Conservation (phyloP, 2,329 filamentous ascomycete species). For the Clarireedia sp. region DNA sequence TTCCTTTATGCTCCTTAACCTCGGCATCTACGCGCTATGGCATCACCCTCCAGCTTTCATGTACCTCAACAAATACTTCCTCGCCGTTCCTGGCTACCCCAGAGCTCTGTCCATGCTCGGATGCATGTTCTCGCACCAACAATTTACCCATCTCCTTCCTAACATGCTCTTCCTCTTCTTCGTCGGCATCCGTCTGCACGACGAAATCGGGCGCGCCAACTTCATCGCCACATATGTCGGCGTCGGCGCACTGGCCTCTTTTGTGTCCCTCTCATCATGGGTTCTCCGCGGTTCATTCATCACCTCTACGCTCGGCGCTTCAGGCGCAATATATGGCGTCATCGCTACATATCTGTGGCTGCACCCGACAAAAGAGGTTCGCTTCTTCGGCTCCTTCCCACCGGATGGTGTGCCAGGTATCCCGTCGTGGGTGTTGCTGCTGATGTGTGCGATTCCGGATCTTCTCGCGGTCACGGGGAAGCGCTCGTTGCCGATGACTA, state of each 20-base stretch:
- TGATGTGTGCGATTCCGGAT: slow-evolving; percentile 44
- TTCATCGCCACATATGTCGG: slow-evolving; percentile 62
- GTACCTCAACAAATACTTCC: slow-evolving; percentile 60
- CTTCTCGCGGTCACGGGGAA: slow-evolving; percentile 31
- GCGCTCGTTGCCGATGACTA: slow-evolving; percentile 7
- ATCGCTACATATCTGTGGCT: slow-evolving; percentile 54
- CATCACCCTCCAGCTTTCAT: slow-evolving; percentile 57
- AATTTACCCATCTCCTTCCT: slow-evolving; percentile 46
- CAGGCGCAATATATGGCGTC: slow-evolving; percentile 55
- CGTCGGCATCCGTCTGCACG: slow-evolving; percentile 59
- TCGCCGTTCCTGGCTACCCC: slow-evolving; percentile 57
- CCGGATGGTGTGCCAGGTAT: slow-evolving; percentile 45
- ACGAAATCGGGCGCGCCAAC: slow-evolving; percentile 59
- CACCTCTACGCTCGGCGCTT: slow-evolving; percentile 55
- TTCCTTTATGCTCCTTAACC: slow-evolving; percentile 52
- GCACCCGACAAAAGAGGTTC: slow-evolving; percentile 48
- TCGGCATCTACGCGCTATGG: slow-evolving; percentile 50
- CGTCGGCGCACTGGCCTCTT: slow-evolving; percentile 49
- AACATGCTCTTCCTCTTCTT: slow-evolving; percentile 63
- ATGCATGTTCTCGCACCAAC: slow-evolving; percentile 62
- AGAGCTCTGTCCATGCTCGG: slow-evolving; percentile 53
- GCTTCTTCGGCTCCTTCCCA: slow-evolving; percentile 45
- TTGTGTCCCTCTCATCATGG: slow-evolving; percentile 44
- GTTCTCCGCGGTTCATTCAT: slow-evolving; percentile 34
- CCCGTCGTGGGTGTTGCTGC: slow-evolving; percentile 45